A percentile compares a stretch with the other conserved stretches of the same genome.
phyloP scores from a whole-genome alignment of 1,139 yeast species.

The Spathaspora jeffriesii region DNA sequence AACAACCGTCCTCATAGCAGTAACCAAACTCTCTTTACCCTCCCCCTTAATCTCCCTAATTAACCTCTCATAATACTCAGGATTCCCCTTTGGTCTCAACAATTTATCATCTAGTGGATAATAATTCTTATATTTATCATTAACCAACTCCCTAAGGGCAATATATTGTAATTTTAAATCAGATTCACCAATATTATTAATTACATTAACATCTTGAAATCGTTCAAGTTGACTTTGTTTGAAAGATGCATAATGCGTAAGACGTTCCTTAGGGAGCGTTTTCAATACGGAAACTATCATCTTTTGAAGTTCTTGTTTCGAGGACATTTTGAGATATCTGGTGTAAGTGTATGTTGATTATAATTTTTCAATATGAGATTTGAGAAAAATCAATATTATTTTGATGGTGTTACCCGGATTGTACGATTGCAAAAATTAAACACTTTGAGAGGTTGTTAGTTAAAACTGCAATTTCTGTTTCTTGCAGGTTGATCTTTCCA shows the following conservation, averaged over 20 bases:
- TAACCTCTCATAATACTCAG: constrained; percentile 72
- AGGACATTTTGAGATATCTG: constrained; percentile 10
- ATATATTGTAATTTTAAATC: constrained; percentile 61
- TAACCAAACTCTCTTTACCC: constrained; percentile 61
- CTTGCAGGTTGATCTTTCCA: too few relatives aligned
- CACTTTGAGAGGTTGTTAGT: too few relatives aligned
- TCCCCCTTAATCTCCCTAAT: constrained; percentile 75
- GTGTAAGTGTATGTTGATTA: neutral
- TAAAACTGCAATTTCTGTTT: too few relatives aligned
- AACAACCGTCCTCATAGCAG: constrained; percentile 68
- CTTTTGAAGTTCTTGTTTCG: constrained; percentile 27
- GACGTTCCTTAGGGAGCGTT: constrained; percentile 63
- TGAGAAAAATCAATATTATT: neutral
- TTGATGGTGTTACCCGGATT: neutral
- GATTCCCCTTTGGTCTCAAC: constrained; percentile 79
- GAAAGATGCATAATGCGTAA: constrained; percentile 67
- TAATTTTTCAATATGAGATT: neutral
- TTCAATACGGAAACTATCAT: constrained; percentile 41
- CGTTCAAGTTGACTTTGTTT: constrained; percentile 61
- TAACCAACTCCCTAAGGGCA: constrained; percentile 58
- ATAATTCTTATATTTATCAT: constrained; percentile 62
- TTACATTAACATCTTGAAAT: constrained; percentile 33
- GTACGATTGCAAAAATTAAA: too few relatives aligned
- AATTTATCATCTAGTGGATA: constrained; percentile 68
- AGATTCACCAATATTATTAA: constrained; percentile 36